Evolutionary conservation across 176 grass and related monocot genomes (phyloP).

Genomic region (Oryza brachyantha): DNA sequence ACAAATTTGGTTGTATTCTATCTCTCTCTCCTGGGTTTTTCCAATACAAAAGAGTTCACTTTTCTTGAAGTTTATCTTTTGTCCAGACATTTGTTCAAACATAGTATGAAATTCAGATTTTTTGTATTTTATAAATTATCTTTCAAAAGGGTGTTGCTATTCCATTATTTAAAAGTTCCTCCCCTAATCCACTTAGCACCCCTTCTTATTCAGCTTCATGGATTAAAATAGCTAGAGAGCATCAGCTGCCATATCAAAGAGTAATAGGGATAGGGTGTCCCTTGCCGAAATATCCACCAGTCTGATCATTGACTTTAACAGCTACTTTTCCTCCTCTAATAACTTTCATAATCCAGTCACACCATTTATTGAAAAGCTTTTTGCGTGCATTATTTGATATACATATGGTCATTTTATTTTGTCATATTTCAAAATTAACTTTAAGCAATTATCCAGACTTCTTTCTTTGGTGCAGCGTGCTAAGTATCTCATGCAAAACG

Average conservation of each 20-base stretch:
- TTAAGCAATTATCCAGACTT: not conserved
- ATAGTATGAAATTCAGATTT: too few species aligned
- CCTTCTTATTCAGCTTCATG: not conserved
- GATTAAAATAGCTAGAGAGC: too few species aligned
- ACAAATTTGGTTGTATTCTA: too few species aligned
- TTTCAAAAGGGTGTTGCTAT: not conserved
- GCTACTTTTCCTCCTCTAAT: not conserved
- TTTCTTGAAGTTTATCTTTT: too few species aligned
- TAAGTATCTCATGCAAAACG: not conserved
- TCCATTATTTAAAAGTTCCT: not conserved
- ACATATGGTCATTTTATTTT: not conserved
- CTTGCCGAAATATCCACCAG: too few species aligned
- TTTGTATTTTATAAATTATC: too few species aligned
- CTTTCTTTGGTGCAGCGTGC: not conserved
- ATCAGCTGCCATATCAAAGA: not conserved
- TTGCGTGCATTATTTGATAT: not conserved
- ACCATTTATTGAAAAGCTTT: not conserved
- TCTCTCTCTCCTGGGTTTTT: too few species aligned
- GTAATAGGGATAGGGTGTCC: too few species aligned
- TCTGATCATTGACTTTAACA: not conserved
- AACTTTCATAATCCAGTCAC: not conserved
- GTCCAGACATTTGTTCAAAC: too few species aligned
- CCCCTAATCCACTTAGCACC: not conserved
- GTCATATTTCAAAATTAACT: not conserved
- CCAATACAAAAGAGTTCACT: too few species aligned